A percentile compares a stretch with the other conserved stretches of the same genome.
These are phyloP conservation scores for Bipolaris sorokiniana DNA, from an alignment of 2,329 filamentous ascomycete species.

Conservation along the genomic window DNA sequence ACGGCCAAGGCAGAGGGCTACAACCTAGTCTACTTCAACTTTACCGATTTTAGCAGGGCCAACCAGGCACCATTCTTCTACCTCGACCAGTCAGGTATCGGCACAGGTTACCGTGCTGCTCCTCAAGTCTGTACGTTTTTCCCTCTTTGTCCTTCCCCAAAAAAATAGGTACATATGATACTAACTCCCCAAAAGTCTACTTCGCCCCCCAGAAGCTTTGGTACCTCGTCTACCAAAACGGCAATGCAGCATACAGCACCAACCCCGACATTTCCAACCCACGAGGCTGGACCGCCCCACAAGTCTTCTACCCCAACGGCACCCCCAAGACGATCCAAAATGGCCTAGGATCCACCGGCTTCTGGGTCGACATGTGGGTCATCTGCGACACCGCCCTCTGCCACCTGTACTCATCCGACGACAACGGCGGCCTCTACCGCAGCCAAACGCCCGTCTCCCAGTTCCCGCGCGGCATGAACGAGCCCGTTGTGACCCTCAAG, in stretches of 20 bases:
- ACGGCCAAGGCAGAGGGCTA: constrained; percentile 47
- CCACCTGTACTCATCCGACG: constrained; percentile 52
- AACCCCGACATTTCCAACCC: constrained; percentile 52
- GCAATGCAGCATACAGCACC: constrained; percentile 53
- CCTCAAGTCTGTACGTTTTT: constrained; percentile 43
- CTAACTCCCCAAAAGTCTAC: constrained; percentile 34
- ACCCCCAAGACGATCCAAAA: constrained; percentile 42
- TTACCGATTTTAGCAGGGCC: constrained; percentile 47
- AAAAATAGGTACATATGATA: neutral
- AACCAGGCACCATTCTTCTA: constrained; percentile 46
- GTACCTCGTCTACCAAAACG: constrained; percentile 54
- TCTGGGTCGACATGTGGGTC: constrained; percentile 55
- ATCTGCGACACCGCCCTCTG: constrained; percentile 49
- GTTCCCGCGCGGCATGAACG: constrained; percentile 48
- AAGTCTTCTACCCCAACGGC: constrained; percentile 45
- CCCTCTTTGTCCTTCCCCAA: neutral
- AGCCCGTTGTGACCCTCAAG: constrained; percentile 47
- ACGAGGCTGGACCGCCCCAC: constrained; percentile 48
- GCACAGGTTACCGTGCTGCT: constrained; percentile 51
- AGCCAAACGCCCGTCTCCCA: constrained; percentile 42
- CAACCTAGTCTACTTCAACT: constrained; percentile 52
- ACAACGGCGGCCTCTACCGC: constrained; percentile 52
- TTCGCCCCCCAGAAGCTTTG: constrained; percentile 52
- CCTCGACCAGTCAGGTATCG: constrained; percentile 49
- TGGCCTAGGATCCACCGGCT: constrained; percentile 39